A percentile compares a stretch with the other conserved stretches of the same genome.
These are phyloP conservation scores for Fraxinus sp. DNA, from an alignment of 305 asterid genomes.

Conservation along the genomic window DNA sequence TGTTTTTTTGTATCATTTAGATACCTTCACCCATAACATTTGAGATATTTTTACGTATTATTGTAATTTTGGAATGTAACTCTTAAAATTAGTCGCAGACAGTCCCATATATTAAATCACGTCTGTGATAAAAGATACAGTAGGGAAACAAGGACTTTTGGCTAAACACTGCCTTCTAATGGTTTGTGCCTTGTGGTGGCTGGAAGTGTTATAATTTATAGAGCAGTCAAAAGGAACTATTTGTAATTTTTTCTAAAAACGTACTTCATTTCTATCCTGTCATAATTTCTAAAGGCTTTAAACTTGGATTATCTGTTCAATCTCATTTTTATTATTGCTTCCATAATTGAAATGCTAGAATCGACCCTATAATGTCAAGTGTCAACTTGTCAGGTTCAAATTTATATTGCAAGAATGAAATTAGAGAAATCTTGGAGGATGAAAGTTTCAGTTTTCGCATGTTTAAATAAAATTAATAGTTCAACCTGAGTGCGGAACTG, in stretches of 20 bases:
- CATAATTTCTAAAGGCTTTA: not conserved
- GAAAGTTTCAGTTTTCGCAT: not conserved
- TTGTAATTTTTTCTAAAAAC: not conserved
- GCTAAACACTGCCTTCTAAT: not conserved
- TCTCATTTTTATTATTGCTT: not conserved
- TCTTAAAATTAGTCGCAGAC: not conserved
- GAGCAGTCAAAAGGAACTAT: not conserved
- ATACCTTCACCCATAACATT: not conserved
- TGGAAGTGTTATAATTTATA: not conserved
- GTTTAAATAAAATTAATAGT: not conserved
- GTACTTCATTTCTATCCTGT: not conserved
- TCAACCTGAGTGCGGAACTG: not conserved
- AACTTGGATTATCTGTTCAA: not conserved
- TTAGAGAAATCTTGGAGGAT: not conserved
- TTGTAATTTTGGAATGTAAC: not conserved
- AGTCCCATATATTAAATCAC: not conserved
- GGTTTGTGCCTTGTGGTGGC: not conserved
- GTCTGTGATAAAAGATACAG: not conserved
- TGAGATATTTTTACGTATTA: not conserved
- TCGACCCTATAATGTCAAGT: not conserved
- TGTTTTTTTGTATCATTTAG: not conserved
- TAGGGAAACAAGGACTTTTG: not conserved
- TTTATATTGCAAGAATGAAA: not conserved
- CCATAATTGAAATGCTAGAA: not conserved
- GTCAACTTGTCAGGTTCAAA: not conserved